Conservation (phyloP, 2,329 filamentous ascomycete genomes). For the Alternaria angustiovoidea region DNA sequence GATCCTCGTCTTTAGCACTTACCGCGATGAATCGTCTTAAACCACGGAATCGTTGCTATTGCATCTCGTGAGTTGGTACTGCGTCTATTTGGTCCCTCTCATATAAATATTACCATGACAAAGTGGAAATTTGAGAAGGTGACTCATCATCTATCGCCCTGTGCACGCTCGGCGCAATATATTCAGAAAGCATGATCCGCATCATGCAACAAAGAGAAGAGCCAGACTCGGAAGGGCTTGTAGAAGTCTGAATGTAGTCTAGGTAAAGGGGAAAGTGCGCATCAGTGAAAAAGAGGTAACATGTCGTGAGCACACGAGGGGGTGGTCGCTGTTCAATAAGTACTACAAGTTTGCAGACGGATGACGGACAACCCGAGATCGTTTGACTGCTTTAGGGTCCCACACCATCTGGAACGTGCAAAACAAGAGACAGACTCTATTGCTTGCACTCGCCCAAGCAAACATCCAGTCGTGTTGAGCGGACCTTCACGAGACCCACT, state of each 20-base stretch:
- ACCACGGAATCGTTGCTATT: neutral
- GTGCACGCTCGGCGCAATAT: neutral
- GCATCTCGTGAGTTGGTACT: neutral
- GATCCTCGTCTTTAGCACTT: neutral
- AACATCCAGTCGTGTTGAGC: neutral
- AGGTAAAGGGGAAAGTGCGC: neutral
- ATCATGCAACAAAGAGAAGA: neutral
- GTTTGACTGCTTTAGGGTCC: neutral
- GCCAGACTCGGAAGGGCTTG: neutral
- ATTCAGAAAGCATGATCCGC: neutral
- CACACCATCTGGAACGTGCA: constrained; percentile 4
- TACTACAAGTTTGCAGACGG: neutral
- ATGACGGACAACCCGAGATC: neutral
- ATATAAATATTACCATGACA: neutral
- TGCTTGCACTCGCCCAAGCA: neutral
- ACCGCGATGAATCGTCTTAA: neutral
- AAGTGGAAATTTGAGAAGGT: neutral
- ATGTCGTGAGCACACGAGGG: neutral
- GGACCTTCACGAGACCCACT: neutral
- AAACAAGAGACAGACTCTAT: constrained; percentile 2
- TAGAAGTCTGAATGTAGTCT: neutral
- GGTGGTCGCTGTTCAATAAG: neutral
- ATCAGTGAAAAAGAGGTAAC: neutral
- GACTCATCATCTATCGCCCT: neutral
- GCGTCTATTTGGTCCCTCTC: neutral